Conservation (phyloP, 1,284 basidiomycete species). For the Inonotus hispidus region DNA sequence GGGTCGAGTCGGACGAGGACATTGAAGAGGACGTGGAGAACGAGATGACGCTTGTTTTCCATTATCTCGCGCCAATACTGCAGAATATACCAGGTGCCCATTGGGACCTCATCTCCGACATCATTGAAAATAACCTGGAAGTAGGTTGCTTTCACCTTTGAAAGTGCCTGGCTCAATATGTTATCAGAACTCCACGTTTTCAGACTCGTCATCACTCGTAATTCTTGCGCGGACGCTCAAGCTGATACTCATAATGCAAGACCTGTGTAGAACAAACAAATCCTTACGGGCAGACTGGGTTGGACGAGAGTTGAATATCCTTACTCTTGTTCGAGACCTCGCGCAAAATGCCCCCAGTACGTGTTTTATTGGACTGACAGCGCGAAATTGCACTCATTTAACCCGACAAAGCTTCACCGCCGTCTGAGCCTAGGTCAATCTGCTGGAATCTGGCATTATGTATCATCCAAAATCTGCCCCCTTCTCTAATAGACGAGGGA, state of each 20-base stretch:
- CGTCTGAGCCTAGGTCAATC: constrained; percentile 56
- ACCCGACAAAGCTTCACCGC: constrained; percentile 28
- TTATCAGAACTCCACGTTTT: constrained; percentile 53
- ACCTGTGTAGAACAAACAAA: constrained; percentile 71
- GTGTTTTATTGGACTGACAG: constrained; percentile 21
- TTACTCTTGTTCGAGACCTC: constrained; percentile 56
- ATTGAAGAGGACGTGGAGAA: constrained; percentile 72
- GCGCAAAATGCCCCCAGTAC: constrained; percentile 49
- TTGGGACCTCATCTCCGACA: constrained; percentile 90
- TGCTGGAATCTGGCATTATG: constrained; percentile 66
- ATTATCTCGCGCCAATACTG: constrained; percentile 79
- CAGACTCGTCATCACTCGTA: constrained; percentile 55
- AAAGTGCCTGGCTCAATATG: background rate
- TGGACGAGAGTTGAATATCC: constrained; percentile 45
- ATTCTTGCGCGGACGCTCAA: constrained; percentile 65
- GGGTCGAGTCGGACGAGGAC: constrained; percentile 78
- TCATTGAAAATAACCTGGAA: constrained; percentile 86
- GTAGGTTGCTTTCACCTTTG: constrained; percentile 32
- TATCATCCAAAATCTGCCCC: constrained; percentile 62
- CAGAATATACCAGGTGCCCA: constrained; percentile 85
- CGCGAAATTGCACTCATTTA: background rate
- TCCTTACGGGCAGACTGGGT: constrained; percentile 67
- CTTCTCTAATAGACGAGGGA: constrained; percentile 56
- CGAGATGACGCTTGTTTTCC: constrained; percentile 71
- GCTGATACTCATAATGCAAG: constrained; percentile 66